Evolutionary conservation across 2,329 filamentous ascomycete species (phyloP).

Genomic region (Phaeosphaeriaceae sp.): DNA sequence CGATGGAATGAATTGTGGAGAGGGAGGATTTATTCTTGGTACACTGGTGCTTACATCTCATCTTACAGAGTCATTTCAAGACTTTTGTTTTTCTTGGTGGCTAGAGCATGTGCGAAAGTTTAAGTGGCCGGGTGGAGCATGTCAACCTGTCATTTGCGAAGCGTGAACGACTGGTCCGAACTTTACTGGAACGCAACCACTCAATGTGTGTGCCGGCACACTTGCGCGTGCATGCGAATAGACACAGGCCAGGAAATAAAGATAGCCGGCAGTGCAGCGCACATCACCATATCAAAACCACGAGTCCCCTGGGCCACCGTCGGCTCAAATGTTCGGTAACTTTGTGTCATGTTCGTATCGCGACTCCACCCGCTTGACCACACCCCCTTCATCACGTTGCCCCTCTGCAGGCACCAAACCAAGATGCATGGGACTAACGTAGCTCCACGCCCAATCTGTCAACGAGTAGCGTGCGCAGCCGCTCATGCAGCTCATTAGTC

Average conservation of each 20-base stretch:
- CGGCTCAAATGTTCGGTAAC: not conserved
- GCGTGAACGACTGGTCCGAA: not conserved
- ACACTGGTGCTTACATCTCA: not conserved
- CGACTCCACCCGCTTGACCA: not conserved
- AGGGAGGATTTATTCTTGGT: not conserved
- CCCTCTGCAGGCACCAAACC: not conserved
- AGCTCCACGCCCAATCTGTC: slow-evolving; percentile 79
- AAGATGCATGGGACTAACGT: slow-evolving; percentile 55
- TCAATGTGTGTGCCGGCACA: not conserved
- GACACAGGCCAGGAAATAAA: not conserved
- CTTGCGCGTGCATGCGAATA: not conserved
- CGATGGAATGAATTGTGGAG: not conserved
- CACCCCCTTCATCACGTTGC: not conserved
- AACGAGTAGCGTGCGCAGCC: slow-evolving; percentile 70
- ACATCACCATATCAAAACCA: not conserved
- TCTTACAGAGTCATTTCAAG: not conserved
- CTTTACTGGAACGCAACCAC: not conserved
- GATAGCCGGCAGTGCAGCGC: not conserved
- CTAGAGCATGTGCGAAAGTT: not conserved
- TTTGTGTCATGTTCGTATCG: not conserved
- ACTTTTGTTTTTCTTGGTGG: not conserved
- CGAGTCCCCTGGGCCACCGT: not conserved
- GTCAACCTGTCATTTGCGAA: not conserved
- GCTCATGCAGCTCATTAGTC: slow-evolving; percentile 76
- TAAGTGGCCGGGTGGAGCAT: not conserved